Percentiles rank a stretch among this genome's conserved stretches.
phyloP scores from a whole-genome alignment of 257 asterid genomes.

The Solanum commersonii region DNA sequence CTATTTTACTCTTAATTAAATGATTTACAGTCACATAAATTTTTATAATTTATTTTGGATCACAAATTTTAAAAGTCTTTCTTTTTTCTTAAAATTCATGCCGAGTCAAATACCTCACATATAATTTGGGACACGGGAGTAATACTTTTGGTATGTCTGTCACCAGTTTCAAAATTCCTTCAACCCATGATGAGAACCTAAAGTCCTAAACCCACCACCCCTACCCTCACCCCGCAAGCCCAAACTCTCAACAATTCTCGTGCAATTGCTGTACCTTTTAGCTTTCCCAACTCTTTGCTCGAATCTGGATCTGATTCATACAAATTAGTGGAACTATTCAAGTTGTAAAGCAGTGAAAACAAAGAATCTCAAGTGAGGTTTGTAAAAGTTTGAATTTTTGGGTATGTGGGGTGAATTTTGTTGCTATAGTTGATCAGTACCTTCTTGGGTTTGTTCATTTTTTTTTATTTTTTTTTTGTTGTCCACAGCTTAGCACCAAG shows the following conservation, averaged over 20 bases:
- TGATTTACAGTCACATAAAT: too few relatives aligned
- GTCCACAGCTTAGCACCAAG: neutral
- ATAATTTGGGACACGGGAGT: too few relatives aligned
- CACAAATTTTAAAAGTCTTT: too few relatives aligned
- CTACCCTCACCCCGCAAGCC: neutral
- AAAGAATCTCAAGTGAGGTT: neutral
- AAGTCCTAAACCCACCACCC: neutral
- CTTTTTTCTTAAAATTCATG: too few relatives aligned
- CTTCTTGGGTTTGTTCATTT: neutral
- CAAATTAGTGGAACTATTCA: neutral
- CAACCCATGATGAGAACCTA: neutral
- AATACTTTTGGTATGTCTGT: neutral
- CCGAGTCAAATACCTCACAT: too few relatives aligned
- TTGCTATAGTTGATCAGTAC: neutral
- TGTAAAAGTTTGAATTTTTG: neutral
- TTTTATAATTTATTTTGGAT: too few relatives aligned
- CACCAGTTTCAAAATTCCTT: neutral
- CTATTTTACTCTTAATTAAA: too few relatives aligned
- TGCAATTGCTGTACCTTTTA: neutral
- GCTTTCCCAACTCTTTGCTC: neutral
- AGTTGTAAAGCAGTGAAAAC: neutral
- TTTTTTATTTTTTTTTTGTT: neutral
- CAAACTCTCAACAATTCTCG: neutral
- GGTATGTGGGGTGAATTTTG: neutral
- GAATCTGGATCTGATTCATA: neutral